Conservation (phyloP, 2,329 filamentous ascomycete species). For the Arthrinium puccinioides region DNA sequence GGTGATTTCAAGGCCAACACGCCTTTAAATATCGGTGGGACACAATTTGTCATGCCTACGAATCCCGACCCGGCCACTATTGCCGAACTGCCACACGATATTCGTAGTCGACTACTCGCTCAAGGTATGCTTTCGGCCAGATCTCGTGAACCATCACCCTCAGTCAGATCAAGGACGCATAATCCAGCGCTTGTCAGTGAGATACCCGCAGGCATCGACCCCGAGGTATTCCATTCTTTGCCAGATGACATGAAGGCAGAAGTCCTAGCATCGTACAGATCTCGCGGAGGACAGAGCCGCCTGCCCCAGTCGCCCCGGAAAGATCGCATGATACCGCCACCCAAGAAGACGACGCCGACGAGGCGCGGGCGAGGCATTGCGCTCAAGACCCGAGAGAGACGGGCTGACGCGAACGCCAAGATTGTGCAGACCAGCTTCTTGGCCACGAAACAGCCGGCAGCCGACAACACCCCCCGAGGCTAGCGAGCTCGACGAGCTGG, state of each 20-base stretch:
- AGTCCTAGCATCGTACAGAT: constrained; percentile 64
- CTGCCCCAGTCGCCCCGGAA: constrained; percentile 49
- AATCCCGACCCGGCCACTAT: constrained; percentile 78
- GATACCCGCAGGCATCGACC: constrained; percentile 73
- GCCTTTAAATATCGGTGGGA: constrained; percentile 72
- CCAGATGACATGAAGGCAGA: constrained; percentile 83
- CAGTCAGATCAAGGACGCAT: constrained; percentile 30
- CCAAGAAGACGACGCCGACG: constrained; percentile 51
- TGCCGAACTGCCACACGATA: constrained; percentile 76
- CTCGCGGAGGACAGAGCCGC: constrained; percentile 11
- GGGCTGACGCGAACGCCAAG: constrained; percentile 46
- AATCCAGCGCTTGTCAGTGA: constrained; percentile 24
- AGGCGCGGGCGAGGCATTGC: constrained; percentile 42
- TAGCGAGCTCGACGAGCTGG: constrained; percentile 39
- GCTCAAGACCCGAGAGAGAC: constrained; percentile 35
- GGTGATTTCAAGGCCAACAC: constrained; percentile 51
- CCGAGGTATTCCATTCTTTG: constrained; percentile 73
- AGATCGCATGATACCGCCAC: constrained; percentile 37
- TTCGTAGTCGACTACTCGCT: constrained; percentile 65
- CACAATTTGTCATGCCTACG: constrained; percentile 84
- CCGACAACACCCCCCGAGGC: constrained; percentile 17
- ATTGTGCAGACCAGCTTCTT: constrained; percentile 71
- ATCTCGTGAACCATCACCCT: constrained; percentile 21
- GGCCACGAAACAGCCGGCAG: constrained; percentile 20
- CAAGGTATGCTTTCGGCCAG: constrained; percentile 33